Evolutionary conservation across 1,284 basidiomycete species (phyloP), one percentile per base, ranked within the genome.

Genomic region (Fereydounia khargensis): DNA sequence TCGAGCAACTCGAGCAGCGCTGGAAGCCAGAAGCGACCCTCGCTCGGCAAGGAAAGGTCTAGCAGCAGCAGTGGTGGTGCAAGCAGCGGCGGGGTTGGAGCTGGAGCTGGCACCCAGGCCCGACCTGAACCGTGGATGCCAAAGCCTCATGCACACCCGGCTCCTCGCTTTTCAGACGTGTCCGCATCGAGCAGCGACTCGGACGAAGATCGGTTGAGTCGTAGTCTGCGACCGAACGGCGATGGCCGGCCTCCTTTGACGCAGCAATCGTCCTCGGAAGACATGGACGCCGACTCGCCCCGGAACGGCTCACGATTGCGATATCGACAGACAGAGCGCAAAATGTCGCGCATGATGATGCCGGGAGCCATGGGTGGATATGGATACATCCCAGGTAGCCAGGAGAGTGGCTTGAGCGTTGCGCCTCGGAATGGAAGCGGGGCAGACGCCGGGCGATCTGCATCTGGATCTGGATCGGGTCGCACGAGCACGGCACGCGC

Each of bases 301-400:
- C 55, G 48, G 1, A 35, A 37, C 9, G 35, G 22, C 18, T 28
- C 6, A 11, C 19, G 18, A 20, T 27, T 7, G 6, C 9, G 18
- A n/a, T 41, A 41, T 16, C 37, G 42, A 3, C 22, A 31, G 6
- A 11, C 39, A 6, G 22, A 38, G 1, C n/a, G 20, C n/a, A 39
- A 38, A 14, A 27, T 35, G 27, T 18, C 43, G 20, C 24, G 57
- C 4, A 23, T 19, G 8, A 43, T 47, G 18, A 27, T 62, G 42
- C 64, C 63, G 0, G 66, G 63, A 16, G 50, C 54, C 5, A 21
- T 69, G 42, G 54, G 68, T 9, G 70, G 65, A 2, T 73, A 73
- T 35, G 67, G 67, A 9, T 69, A 70, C 38, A 73, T 73, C 22
- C 60, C 69, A 0, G 59, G 69, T 16, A 73, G 70, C 47, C 58